phyloP scores from a whole-genome alignment of 371 early-diverging fungal genomes.

The Zychaea mexicana region DNA sequence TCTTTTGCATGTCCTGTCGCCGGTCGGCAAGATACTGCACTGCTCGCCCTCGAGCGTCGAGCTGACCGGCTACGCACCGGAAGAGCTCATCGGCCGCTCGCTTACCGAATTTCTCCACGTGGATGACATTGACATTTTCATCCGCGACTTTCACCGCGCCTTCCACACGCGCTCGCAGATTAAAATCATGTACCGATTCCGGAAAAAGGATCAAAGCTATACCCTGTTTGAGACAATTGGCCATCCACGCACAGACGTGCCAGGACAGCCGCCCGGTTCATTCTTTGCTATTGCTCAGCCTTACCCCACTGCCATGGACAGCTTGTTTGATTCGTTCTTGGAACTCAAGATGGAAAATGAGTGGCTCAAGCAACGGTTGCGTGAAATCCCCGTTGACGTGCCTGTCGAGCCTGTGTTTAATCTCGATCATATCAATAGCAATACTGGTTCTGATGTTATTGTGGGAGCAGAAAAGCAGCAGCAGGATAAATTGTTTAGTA shows the following conservation, averaged over 20 bases:
- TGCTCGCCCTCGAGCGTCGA: conserved; percentile 58
- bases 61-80: conserved; percentile 58
- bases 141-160: conserved; percentile 37
- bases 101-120: conserved; percentile 63
- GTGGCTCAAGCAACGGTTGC: conserved; percentile 28
- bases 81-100: conserved; percentile 58
- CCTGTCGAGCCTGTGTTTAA: background rate
- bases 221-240: conserved; percentile 53
- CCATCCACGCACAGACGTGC: conserved; percentile 38
- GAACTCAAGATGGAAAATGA: conserved; percentile 62
- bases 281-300: conserved; percentile 59
- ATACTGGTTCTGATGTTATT: background rate
- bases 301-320: conserved; percentile 49
- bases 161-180: conserved; percentile 45
- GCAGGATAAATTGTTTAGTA: background rate
- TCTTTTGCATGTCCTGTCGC: conserved; percentile 61
- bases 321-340: conserved; percentile 54
- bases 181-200: conserved; percentile 49
- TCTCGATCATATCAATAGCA: background rate
- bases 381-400: conserved; percentile 4
- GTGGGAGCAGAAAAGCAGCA: background rate
- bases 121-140: conserved; percentile 24
- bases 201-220: conserved; percentile 53
- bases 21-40: conserved; percentile 56
- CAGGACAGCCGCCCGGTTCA: conserved; percentile 35